These are phyloP conservation scores for Lentinus tigrinus DNA, from an alignment of 768 basidiomycete species.

Conservation along the genomic window DNA sequence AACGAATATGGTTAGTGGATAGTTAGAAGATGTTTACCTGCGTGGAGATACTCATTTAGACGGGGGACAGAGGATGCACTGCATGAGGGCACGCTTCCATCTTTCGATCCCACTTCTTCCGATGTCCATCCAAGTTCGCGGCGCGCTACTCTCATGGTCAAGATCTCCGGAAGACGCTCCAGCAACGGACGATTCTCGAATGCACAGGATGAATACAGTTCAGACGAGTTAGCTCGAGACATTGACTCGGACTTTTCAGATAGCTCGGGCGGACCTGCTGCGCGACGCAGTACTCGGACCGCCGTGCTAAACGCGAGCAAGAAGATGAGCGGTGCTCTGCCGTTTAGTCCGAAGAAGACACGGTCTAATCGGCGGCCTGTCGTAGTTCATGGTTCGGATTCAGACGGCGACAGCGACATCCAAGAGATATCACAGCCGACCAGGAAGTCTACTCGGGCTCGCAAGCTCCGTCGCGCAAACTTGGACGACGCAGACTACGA, in stretches of 20 bases:
- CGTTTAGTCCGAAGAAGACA: constrained; percentile 69
- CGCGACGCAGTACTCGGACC: constrained; percentile 17
- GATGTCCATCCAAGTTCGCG: constrained; percentile 64
- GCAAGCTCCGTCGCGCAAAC: constrained; percentile 13
- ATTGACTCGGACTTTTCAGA: constrained; percentile 17
- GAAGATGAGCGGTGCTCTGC: constrained; percentile 38
- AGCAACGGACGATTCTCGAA: constrained; percentile 22
- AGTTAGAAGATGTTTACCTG: neutral
- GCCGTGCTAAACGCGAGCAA: constrained; percentile 13
- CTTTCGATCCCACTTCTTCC: constrained; percentile 61
- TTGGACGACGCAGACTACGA: constrained; percentile 22
- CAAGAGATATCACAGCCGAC: constrained; percentile 25
- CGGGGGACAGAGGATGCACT: constrained; percentile 44
- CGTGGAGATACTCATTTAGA: neutral
- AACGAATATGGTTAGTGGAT: constrained; percentile 51
- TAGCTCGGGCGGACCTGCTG: neutral
- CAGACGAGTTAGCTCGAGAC: constrained; percentile 16
- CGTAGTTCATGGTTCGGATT: constrained; percentile 35
- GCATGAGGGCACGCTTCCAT: constrained; percentile 38
- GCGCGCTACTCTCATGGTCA: constrained; percentile 35
- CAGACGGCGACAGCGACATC: constrained; percentile 38
- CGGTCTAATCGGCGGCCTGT: constrained; percentile 34
- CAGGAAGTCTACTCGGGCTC: constrained; percentile 51
- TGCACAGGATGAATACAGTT: constrained; percentile 21
- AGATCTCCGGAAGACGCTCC: constrained; percentile 25